Percentiles rank a stretch among this genome's conserved stretches.
phyloP scores from a whole-genome alignment of 768 basidiomycete genomes.

The Russula virescens region DNA sequence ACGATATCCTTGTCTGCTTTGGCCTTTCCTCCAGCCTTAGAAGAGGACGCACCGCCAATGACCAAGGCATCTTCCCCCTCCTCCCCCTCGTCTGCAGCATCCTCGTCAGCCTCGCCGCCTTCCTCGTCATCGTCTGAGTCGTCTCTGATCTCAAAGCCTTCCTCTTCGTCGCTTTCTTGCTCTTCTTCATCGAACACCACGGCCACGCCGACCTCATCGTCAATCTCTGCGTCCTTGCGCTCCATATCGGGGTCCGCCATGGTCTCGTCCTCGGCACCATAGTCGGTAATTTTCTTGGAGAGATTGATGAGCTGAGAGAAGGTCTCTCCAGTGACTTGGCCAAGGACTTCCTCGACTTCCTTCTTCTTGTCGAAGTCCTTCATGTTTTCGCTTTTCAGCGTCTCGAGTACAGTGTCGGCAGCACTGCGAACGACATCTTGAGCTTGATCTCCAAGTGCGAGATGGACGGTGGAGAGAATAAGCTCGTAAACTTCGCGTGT shows the following conservation, averaged over 20 bases:
- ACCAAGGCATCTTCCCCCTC: slow-evolving; percentile 70
- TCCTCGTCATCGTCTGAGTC: slow-evolving; percentile 75
- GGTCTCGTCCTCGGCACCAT: slow-evolving; percentile 78
- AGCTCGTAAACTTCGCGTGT: slow-evolving; percentile 93
- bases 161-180: slow-evolving; percentile 86
- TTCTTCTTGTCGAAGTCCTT: slow-evolving; percentile 98
- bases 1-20: slow-evolving; percentile 74
- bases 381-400: slow-evolving; percentile 78
- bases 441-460: slow-evolving; percentile 85
- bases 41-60: slow-evolving; percentile 63
- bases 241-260: slow-evolving; percentile 77
- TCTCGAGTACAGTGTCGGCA: slow-evolving; percentile 86
- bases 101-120: slow-evolving; percentile 44
- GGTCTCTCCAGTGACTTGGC: slow-evolving; percentile 56
- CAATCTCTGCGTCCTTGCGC: slow-evolving; percentile 81
- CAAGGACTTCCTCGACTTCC: slow-evolving; percentile 80
- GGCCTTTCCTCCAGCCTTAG: slow-evolving; percentile 38
- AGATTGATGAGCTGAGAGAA: slow-evolving; percentile 82
- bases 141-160: slow-evolving; percentile 80
- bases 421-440: slow-evolving; percentile 95
- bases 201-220: slow-evolving; percentile 95
- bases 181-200: slow-evolving; percentile 98
- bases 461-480: slow-evolving; percentile 78
- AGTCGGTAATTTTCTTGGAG: slow-evolving; percentile 95
- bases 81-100: slow-evolving; percentile 38